Base-by-base conservation (phyloP, 345 rosid genomes). In the Brassica napus region DNA sequence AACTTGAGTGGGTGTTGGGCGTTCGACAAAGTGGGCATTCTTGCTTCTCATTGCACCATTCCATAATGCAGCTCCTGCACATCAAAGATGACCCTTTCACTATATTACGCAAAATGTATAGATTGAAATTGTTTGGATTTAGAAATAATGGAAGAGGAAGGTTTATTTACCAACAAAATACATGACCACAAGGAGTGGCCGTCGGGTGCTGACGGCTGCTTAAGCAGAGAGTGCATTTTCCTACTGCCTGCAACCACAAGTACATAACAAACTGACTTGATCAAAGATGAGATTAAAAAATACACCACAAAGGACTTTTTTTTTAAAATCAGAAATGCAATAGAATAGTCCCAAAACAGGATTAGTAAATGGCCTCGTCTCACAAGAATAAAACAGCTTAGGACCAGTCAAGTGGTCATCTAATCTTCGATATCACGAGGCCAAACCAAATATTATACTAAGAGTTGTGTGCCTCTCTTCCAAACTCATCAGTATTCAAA, bases 11-110 rank as follows among this genome's bases (percentile, higher is more conserved):
- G 26, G 94, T 85, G 18, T 92, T 85, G 4, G 95, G 89, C 4
- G 97, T 86, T 11, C 98, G 97, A 84, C 97, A 94, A 18, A 94
- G 90, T n/a, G 98, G 98, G 73, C 98, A 94, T 77, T 92, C 97
- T 0, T 90, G 97, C 88, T 91, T 94, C 80, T 94, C 98, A 15
- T 94, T 92, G 86, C 98, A 92, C 98, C 98, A 92, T 69, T 92
- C 97, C 91, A 90, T 92, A 31, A 94, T 91, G 86, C 98, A 94
- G 83, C 78, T 91, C 98, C 98, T 92, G 69, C 76, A 68, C 57
- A 65, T 64, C 30, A 75, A 8, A 59, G 26, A 64, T 65, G 24
- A 54, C 44, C 9, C 16, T 6, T 26, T 16, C 37, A 49, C 61
- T 5, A 59, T 18, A 18, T 18, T 16, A 32, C 55, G 26, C 26